phyloP scores from a whole-genome alignment of 192 early-diverging fungal species.

The Entrophospora sp. region DNA sequence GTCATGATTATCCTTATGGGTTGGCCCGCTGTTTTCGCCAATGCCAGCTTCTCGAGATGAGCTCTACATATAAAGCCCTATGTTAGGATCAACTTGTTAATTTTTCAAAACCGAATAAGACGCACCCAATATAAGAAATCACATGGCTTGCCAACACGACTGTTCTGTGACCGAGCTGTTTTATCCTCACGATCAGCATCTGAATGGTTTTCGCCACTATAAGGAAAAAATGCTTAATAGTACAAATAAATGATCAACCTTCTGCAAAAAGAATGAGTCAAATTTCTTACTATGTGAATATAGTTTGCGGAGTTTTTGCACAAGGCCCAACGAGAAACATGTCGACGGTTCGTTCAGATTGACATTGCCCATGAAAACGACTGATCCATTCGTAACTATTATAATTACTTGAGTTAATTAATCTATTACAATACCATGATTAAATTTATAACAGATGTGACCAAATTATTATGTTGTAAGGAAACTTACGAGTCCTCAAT shows the following conservation, averaged over 20 bases:
- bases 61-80: not conserved
- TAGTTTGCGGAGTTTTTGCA: not conserved
- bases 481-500: conserved; percentile 17
- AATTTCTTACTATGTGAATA: conserved; percentile 12
- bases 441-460: conserved; percentile 16
- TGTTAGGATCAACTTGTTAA: not conserved
- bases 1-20: conserved; percentile 18
- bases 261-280: not conserved
- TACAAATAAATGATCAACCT: not conserved
- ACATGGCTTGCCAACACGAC: conserved; percentile 7
- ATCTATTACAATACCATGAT: not conserved
- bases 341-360: conserved; percentile 17
- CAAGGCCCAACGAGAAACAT: conserved; percentile 14
- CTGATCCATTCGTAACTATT: conserved; percentile 13
- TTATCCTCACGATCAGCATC: conserved; percentile 19
- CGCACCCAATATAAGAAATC: conserved; percentile 17
- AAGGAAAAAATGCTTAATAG: conserved; percentile 6
- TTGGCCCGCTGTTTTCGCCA: conserved; percentile 17
- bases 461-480: conserved; percentile 6
- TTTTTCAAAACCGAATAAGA: conserved; percentile 1
- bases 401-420: not conserved
- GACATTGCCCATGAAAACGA: not conserved
- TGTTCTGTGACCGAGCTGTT: not conserved
- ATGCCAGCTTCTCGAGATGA: conserved; percentile 14
- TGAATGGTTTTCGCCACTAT: conserved; percentile 19